These are phyloP conservation scores for Zopfochytrium polystomum DNA, from an alignment of 371 early-diverging fungal species.

Conservation along the genomic window DNA sequence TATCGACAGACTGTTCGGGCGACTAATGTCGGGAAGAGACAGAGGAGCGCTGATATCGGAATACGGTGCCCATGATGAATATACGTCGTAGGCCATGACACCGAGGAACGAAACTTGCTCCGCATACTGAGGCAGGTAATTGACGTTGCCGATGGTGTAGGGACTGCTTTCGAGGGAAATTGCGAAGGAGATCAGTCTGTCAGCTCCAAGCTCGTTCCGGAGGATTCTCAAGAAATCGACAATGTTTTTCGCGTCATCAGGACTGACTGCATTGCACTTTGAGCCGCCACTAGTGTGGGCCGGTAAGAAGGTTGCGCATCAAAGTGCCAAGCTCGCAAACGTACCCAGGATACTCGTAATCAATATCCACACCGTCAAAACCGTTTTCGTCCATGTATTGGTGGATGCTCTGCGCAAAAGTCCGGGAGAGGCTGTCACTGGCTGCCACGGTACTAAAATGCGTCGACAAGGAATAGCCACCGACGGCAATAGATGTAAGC, in stretches of 20 bases:
- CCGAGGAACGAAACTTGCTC: constrained; percentile 65
- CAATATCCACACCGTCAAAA: constrained; percentile 37
- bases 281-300: constrained; percentile 67
- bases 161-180: constrained; percentile 64
- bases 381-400: constrained; percentile 40
- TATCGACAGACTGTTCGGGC: constrained; percentile 31
- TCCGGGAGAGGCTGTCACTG: constrained; percentile 37
- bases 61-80: constrained; percentile 53
- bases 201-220: constrained; percentile 56
- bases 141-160: constrained; percentile 45
- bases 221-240: constrained; percentile 57
- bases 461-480: constrained; percentile 73
- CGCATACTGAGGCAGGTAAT: constrained; percentile 57
- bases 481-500: constrained; percentile 35
- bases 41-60: constrained; percentile 71
- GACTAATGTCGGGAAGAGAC: constrained; percentile 42
- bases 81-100: constrained; percentile 61
- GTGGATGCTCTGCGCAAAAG: constrained; percentile 53
- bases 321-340: constrained; percentile 3
- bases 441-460: constrained; percentile 60
- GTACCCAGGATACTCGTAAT: too few relatives aligned
- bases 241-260: constrained; percentile 54
- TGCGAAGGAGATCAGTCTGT: constrained; percentile 69
- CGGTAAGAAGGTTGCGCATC: constrained; percentile 5
- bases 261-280: constrained; percentile 60